Percentiles rank a stretch among this genome's conserved stretches.
phyloP scores from a whole-genome alignment of 2,329 filamentous ascomycete species.

The Aspergillus fumigatus region DNA sequence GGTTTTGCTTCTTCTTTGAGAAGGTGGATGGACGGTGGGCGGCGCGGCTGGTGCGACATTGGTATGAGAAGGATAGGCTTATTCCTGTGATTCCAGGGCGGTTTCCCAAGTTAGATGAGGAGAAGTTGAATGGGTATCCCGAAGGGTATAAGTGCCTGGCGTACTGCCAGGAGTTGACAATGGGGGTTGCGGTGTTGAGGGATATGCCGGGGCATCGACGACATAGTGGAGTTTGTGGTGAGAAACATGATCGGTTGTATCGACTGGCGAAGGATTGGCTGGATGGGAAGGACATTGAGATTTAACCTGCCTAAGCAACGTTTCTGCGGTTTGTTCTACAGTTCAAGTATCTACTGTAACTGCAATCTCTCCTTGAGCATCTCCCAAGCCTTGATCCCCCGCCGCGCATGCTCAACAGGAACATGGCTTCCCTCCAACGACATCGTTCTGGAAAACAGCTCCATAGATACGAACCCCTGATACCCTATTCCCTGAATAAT shows the following conservation, averaged over 20 bases:
- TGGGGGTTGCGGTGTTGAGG: slow-evolving; percentile 41
- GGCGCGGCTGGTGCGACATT: slow-evolving; percentile 44
- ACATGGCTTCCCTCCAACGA: slow-evolving; percentile 46
- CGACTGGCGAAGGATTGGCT: slow-evolving; percentile 43
- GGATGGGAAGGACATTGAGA: slow-evolving; percentile 33
- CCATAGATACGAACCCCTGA: slow-evolving; percentile 64
- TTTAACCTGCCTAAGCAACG: too few species aligned
- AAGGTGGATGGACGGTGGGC: slow-evolving; percentile 41
- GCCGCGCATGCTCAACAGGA: slow-evolving; percentile 52
- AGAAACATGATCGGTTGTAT: slow-evolving; percentile 46
- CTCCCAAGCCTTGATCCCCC: slow-evolving; percentile 48
- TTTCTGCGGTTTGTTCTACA: too few species aligned
- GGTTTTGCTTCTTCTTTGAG: slow-evolving; percentile 46
- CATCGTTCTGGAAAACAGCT: slow-evolving; percentile 62
- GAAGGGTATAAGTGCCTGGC: slow-evolving; percentile 44
- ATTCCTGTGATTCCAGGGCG: slow-evolving; percentile 42
- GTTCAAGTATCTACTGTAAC: background rate
- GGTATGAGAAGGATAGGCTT: slow-evolving; percentile 53
- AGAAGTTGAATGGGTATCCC: slow-evolving; percentile 39
- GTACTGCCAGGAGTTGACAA: slow-evolving; percentile 41
- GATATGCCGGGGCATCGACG: slow-evolving; percentile 46
- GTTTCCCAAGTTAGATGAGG: slow-evolving; percentile 40
- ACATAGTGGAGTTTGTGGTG: slow-evolving; percentile 31
- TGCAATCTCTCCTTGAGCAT: slow-evolving; percentile 30
- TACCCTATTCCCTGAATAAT: slow-evolving; percentile 61